Base-by-base conservation (phyloP, 2,329 filamentous ascomycete species). In the Neobulgaria alba region DNA sequence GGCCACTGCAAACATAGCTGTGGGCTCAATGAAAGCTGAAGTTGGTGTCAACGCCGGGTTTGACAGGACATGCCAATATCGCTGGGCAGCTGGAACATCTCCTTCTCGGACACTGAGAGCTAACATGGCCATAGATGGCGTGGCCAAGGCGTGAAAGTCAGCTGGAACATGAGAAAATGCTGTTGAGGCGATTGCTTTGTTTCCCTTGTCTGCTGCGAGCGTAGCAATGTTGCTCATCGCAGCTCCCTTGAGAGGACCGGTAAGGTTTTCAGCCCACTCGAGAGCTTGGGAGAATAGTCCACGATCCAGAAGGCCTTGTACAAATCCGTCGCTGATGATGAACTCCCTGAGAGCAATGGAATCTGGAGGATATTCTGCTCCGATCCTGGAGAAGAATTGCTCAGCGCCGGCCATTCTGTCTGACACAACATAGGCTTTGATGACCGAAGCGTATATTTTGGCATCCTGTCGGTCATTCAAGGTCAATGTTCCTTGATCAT, bases 1-100 rank as follows among this genome's bases (percentile, higher is more conserved):
- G 35, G 88, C 86, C 42, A 94, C 78, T 10, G 85, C 79, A 57
- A 90, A 95, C 87, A 95, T 95, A 42, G 85, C 77, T 10, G 87
- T 83, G 17, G 88, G 85, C 65, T 95, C 88, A 47, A 95, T 83
- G 61, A 93, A 82, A 21, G 78, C 68, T 39, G 72, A 61, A 10
- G 74, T 73, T 23, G 77, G 72, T 38, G 72, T 67, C 55, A 77
- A 70, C 43, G 78, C 72, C 2, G 79, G 72, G 29, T 68, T 73
- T 48, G 73, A 77, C 39, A 95, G 68, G 42, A 85, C 69, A 39
- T 77, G 73, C 88, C 90, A 95, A 66, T 87, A 90, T 49, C 79
- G 73, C 49, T 82, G 75, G 37, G 89, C 89, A 41, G 77, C 75
- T 17, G 79, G 69, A 43, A 95, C 77, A 61, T 94, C 82, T 43